phyloP scores from a whole-genome alignment of 805 yeast species.

The Wickerhamiella vanderwaltii region DNA sequence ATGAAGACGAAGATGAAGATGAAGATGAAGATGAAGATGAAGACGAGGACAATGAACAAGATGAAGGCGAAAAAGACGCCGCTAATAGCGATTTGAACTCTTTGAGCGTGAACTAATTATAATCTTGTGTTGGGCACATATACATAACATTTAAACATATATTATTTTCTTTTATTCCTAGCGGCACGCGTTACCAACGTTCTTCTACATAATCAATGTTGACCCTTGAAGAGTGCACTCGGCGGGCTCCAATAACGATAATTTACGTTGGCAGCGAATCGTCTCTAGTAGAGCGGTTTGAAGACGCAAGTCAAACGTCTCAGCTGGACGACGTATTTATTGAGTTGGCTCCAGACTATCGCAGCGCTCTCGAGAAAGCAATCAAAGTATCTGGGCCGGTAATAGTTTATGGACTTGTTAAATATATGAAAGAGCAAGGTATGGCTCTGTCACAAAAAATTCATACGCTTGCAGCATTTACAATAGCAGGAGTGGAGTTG shows the following conservation, averaged over 20 bases:
- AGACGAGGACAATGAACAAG: conserved; percentile 28
- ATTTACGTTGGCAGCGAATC: neutral
- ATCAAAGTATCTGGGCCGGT: neutral
- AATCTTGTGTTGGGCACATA: too few relatives aligned
- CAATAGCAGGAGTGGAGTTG: neutral
- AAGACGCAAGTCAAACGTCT: neutral
- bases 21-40: conserved; percentile 31
- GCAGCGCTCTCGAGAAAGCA: neutral
- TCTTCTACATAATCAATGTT: neutral
- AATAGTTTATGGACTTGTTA: neutral
- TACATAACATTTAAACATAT: neutral
- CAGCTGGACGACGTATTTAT: neutral
- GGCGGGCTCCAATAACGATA: neutral
- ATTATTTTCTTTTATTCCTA: neutral
- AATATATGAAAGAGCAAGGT: neutral
- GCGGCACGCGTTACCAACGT: too few relatives aligned
- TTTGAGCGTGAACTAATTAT: too few relatives aligned
- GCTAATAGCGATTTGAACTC: too few relatives aligned
- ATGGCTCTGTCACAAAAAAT: neutral
- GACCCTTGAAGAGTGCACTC: neutral
- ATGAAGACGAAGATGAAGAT: conserved; percentile 27
- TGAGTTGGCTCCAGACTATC: neutral
- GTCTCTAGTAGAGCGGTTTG: neutral
- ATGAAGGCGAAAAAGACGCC: conserved; percentile 27
- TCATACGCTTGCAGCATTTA: neutral